phyloP scores from a whole-genome alignment of 345 rosid species.

The Trapa bicornis region DNA sequence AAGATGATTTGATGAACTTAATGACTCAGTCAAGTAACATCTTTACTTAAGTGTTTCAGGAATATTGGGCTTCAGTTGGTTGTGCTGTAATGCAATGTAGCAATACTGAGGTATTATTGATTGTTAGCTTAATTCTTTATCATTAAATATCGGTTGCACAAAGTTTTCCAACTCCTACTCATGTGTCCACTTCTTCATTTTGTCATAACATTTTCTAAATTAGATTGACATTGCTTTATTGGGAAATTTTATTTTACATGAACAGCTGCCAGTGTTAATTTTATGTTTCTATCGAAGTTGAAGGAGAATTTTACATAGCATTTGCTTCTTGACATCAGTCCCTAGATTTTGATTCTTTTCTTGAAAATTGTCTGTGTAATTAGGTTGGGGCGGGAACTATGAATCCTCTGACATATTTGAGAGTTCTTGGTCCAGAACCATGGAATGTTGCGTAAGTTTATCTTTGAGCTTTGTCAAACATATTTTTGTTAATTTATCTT shows the following conservation, averaged over 20 bases:
- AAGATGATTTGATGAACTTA: constrained; percentile 1
- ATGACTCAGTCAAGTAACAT: not conserved
- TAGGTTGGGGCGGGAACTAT: constrained; percentile 98
- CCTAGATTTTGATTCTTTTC: not conserved
- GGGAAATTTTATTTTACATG: not conserved
- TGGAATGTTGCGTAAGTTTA: constrained; percentile 88
- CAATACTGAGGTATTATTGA: constrained; percentile 65
- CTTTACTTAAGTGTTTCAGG: constrained; percentile 25
- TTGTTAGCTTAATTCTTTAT: not conserved
- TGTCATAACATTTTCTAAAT: not conserved
- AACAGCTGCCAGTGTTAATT: not conserved
- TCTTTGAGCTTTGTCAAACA: not conserved
- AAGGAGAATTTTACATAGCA: not conserved
- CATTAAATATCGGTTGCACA: constrained; percentile 1
- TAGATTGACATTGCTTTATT: too few species aligned
- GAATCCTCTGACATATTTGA: constrained; percentile 85
- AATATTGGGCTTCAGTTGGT: constrained; percentile 97
- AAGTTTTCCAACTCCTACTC: not conserved
- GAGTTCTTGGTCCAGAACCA: constrained; percentile 97
- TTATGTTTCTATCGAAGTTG: not conserved
- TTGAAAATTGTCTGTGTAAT: constrained; percentile 1
- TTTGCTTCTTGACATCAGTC: not conserved
- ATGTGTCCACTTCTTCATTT: not conserved
- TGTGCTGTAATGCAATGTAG: constrained; percentile 97
- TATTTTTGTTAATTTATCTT: not conserved